phyloP scores from a whole-genome alignment of 352 stramenopile genomes.

The Pythium inflatum region DNA sequence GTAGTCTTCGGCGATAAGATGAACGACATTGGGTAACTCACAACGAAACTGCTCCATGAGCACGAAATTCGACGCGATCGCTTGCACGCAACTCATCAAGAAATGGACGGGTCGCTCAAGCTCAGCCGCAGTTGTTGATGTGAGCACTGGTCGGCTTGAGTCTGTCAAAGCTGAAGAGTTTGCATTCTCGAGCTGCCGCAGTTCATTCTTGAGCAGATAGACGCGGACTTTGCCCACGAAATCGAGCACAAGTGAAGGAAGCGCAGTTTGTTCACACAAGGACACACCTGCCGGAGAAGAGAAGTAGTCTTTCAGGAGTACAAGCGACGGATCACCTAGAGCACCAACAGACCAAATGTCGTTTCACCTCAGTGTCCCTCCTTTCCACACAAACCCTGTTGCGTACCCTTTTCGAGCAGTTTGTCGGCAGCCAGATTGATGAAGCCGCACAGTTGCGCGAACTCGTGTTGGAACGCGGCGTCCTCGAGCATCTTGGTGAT shows the following conservation, averaged over 20 bases:
- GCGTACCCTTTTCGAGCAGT: conserved; percentile 53
- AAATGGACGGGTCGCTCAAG: conserved; percentile 50
- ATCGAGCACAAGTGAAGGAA: conserved; percentile 70
- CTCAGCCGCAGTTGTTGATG: conserved; percentile 23
- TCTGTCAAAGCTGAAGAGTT: background rate
- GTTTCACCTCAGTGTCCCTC: too few relatives aligned
- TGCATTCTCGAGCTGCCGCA: conserved; percentile 35
- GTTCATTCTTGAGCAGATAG: conserved; percentile 51
- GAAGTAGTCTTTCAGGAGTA: conserved; percentile 61
- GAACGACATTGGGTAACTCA: conserved; percentile 70
- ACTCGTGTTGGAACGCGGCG: conserved; percentile 38
- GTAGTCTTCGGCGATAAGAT: conserved; percentile 70
- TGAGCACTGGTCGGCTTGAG: background rate
- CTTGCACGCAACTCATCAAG: conserved; percentile 67
- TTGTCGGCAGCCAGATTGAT: conserved; percentile 49
- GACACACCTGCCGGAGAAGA: conserved; percentile 39
- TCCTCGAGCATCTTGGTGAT: conserved; percentile 53
- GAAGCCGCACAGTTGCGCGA: conserved; percentile 49
- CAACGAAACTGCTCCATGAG: conserved; percentile 75
- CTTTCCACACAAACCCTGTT: too few relatives aligned
- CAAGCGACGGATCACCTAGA: conserved; percentile 42
- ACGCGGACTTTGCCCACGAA: conserved; percentile 61
- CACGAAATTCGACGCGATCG: conserved; percentile 47
- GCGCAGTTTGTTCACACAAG: conserved; percentile 72
- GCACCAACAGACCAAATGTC: too few relatives aligned